Percentiles rank a stretch among this genome's conserved stretches.
Conservation (phyloP, 495 filamentous ascomycete genomes). For the Bryoglossum gracile region DNA sequence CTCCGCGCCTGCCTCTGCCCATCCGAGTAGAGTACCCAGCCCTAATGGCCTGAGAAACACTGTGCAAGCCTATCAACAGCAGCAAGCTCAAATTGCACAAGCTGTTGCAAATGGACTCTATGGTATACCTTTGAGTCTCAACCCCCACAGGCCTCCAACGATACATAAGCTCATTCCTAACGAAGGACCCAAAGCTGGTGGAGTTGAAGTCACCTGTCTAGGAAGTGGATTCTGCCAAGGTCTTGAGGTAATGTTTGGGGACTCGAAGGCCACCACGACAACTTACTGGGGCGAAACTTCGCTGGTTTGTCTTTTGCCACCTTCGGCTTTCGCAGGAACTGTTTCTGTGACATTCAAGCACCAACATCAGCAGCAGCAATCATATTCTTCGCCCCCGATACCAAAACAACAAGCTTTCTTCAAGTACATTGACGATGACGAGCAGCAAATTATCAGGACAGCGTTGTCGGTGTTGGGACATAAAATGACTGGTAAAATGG, state of each 20-base stretch:
- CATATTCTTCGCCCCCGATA: constrained; percentile 38
- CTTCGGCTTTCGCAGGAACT: constrained; percentile 56
- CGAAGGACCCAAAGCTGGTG: constrained; percentile 74
- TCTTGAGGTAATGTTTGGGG: constrained; percentile 82
- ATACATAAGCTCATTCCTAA: constrained; percentile 74
- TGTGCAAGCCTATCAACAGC: constrained; percentile 34
- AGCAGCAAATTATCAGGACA: constrained; percentile 60
- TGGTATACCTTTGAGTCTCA: constrained; percentile 28
- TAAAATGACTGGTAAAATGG: constrained; percentile 46
- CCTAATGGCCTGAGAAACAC: constrained; percentile 40
- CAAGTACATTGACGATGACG: constrained; percentile 72
- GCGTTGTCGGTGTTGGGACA: constrained; percentile 50
- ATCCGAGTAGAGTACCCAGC: constrained; percentile 45
- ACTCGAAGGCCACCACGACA: constrained; percentile 66
- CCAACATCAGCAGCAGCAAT: constrained; percentile 42
- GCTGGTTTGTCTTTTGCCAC: constrained; percentile 78
- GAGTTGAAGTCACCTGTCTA: constrained; percentile 76
- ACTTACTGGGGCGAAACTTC: constrained; percentile 77
- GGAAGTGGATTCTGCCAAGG: constrained; percentile 74
- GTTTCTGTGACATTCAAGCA: constrained; percentile 71
- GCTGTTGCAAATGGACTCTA: constrained; percentile 30
- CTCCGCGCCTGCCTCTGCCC: constrained; percentile 60
- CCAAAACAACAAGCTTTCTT: constrained; percentile 52
- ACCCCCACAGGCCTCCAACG: constrained; percentile 40
- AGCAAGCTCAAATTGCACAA: constrained; percentile 35